Conservation (phyloP, 192 early-diverging fungal genomes). For the Coemansia pectinata region DNA sequence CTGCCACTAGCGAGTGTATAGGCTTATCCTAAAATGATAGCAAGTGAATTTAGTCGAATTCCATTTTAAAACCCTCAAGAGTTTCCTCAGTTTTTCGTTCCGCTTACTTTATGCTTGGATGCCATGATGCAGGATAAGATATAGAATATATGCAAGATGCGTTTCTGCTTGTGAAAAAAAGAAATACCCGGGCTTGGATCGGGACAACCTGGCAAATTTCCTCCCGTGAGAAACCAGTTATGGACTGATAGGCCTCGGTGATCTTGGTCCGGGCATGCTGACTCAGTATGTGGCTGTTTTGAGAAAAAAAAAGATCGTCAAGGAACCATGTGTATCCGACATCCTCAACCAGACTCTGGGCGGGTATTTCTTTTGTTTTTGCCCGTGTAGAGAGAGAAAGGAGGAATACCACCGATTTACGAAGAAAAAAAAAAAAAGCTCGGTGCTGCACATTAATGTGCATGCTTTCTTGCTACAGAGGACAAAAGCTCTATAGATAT, state of each 20-base stretch:
- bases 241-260: background rate
- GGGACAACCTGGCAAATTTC: background rate
- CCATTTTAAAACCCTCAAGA: background rate
- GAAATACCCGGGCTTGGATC: background rate
- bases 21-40: conserved; percentile 33
- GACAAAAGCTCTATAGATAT: background rate
- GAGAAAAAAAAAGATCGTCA: background rate
- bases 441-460: background rate
- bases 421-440: background rate
- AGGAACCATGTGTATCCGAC: background rate
- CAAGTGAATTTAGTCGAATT: background rate
- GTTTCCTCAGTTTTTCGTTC: background rate
- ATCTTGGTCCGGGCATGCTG: background rate
- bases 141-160: background rate
- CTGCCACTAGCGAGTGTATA: conserved; percentile 74
- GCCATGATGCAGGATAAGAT: background rate
- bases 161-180: background rate
- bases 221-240: background rate
- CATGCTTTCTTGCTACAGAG: background rate
- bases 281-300: background rate
- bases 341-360: background rate
- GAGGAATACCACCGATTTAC: background rate
- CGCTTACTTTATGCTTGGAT: background rate
- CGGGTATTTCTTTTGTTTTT: background rate
- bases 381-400: background rate